phyloP scores from a whole-genome alignment of 2,329 filamentous ascomycete genomes.

The Trichophaea hybrida region DNA sequence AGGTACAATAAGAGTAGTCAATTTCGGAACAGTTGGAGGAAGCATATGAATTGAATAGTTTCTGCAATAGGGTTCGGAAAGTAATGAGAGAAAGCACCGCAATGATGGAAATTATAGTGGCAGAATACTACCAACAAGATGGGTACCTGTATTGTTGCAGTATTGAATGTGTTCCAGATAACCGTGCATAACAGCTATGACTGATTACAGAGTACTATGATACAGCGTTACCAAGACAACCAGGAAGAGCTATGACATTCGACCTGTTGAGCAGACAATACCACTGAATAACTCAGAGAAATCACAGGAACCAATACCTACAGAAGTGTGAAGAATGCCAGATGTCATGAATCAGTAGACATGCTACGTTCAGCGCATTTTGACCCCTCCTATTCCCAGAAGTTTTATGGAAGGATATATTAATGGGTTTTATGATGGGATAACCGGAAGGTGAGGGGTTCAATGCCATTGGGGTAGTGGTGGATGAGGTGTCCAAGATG shows the following conservation, averaged over 20 bases:
- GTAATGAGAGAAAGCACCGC: not conserved
- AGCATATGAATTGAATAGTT: not conserved
- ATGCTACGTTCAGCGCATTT: not conserved
- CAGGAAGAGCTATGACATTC: too few species aligned
- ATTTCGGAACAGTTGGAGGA: not conserved
- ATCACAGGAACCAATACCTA: not conserved
- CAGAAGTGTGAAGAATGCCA: not conserved
- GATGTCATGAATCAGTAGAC: not conserved
- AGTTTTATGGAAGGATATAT: not conserved
- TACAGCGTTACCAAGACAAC: not conserved
- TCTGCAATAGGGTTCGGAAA: not conserved
- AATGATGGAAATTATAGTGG: not conserved
- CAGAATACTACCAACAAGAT: not conserved
- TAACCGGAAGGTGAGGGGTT: not conserved
- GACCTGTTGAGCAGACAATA: not conserved
- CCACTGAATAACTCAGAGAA: too few species aligned
- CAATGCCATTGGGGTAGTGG: not conserved
- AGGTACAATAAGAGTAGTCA: not conserved
- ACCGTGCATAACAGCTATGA: not conserved
- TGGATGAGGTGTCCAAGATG: too few species aligned
- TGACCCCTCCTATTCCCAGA: not conserved
- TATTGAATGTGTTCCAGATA: not conserved
- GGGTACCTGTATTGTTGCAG: not conserved
- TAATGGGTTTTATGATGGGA: not conserved
- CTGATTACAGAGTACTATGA: constrained; percentile 3